Conservation (phyloP, 2,329 filamentous ascomycete genomes). For the Bipolaris zeicola region DNA sequence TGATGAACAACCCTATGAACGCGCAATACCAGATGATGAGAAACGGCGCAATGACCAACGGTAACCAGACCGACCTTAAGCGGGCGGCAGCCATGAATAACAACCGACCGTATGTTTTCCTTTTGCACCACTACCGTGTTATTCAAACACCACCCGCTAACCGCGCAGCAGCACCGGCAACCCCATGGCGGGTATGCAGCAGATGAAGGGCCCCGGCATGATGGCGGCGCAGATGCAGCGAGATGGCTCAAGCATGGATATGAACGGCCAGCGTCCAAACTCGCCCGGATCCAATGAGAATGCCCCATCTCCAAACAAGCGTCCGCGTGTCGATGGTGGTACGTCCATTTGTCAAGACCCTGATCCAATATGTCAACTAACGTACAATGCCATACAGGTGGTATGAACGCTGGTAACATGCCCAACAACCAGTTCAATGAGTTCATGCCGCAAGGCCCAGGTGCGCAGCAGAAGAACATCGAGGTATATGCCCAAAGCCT, state of each 20-base stretch:
- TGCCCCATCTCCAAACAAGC: conserved; percentile 89
- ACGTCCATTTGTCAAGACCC: conserved; percentile 59
- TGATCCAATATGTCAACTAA: conserved; percentile 53
- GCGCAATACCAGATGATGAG: conserved; percentile 66
- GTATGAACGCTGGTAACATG: conserved; percentile 76
- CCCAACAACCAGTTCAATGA: conserved; percentile 76
- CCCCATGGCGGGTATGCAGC: conserved; percentile 70
- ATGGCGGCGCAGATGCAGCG: conserved; percentile 81
- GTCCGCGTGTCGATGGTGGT: conserved; percentile 79
- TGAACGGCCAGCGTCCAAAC: conserved; percentile 74
- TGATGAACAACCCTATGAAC: conserved; percentile 65
- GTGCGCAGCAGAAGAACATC: conserved; percentile 79
- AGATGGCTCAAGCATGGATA: conserved; percentile 85
- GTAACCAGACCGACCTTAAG: conserved; percentile 65
- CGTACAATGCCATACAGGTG: conserved; percentile 66
- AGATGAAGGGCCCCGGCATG: conserved; percentile 58
- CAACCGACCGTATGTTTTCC: conserved; percentile 68
- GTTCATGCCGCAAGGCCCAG: conserved; percentile 59
- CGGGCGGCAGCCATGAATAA: conserved; percentile 82
- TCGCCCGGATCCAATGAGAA: conserved; percentile 86
- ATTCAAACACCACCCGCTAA: conserved; percentile 15
- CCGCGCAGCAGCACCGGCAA: conserved; percentile 30
- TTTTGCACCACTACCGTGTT: background rate
- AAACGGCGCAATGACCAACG: conserved; percentile 61
- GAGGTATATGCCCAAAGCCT: conserved; percentile 86